A percentile compares a stretch with the other conserved stretches of the same genome.
Conservation (phyloP, 257 asterid genomes). For the Capsicum chinense region DNA sequence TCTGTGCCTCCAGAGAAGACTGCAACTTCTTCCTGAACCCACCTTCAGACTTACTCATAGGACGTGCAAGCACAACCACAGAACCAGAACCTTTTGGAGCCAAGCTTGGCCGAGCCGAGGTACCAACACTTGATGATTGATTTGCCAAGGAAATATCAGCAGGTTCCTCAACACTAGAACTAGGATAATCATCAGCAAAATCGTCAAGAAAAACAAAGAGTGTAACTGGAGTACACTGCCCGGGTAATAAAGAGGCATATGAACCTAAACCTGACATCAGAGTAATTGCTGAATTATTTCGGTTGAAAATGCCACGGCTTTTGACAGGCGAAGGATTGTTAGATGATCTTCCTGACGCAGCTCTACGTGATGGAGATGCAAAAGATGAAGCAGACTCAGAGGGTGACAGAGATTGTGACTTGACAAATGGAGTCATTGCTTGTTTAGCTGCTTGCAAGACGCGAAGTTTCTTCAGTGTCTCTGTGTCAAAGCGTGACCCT, state of each 20-base stretch:
- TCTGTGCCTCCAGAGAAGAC: constrained; percentile 95
- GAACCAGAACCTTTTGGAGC: constrained; percentile 70
- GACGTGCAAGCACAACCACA: constrained; percentile 83
- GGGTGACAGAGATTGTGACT: constrained; percentile 56
- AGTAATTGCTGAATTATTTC: constrained; percentile 61
- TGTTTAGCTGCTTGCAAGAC: constrained; percentile 88
- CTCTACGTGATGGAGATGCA: constrained; percentile 56
- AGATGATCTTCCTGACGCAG: constrained; percentile 52
- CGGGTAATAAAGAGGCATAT: constrained; percentile 76
- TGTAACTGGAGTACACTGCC: constrained; percentile 86
- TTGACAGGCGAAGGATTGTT: constrained; percentile 71
- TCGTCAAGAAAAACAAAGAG: constrained; percentile 89
- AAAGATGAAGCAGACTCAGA: constrained; percentile 49
- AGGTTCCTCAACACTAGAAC: constrained; percentile 59
- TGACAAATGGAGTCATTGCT: constrained; percentile 60
- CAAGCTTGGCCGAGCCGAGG: constrained; percentile 53
- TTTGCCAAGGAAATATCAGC: constrained; percentile 52
- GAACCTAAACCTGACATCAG: constrained; percentile 85
- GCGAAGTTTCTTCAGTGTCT: constrained; percentile 67
- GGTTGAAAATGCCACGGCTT: constrained; percentile 64
- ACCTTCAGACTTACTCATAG: constrained; percentile 70
- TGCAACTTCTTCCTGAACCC: constrained; percentile 78
- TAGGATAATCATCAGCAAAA: constrained; percentile 59
- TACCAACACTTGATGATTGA: constrained; percentile 50
- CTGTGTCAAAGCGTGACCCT: constrained; percentile 86